These are phyloP conservation scores for Physcomitrellopsis africana DNA, from an alignment of 225 moss, liverwort and hornwort genomes.

Conservation along the genomic window DNA sequence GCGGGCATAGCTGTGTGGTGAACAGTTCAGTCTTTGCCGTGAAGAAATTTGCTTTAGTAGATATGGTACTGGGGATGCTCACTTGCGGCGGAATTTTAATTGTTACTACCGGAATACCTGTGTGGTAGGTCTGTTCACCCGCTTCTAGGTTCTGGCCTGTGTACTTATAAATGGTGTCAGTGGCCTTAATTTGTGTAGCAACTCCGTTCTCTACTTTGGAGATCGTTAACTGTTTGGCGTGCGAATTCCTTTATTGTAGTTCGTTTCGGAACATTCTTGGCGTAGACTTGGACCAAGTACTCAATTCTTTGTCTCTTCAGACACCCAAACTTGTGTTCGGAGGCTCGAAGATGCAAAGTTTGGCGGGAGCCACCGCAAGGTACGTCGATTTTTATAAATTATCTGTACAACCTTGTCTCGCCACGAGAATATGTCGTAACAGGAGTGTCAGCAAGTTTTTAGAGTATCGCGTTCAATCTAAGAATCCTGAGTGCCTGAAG, in stretches of 20 bases:
- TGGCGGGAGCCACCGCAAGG: constrained; percentile 45
- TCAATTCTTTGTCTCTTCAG: background rate
- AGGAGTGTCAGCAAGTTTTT: background rate
- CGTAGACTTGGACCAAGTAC: background rate
- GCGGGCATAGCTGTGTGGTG: no score
- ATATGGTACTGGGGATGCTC: no score
- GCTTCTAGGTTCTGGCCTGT: no score
- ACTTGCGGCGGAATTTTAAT: no score
- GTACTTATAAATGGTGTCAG: no score
- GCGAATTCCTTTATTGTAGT: background rate
- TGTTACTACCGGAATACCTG: no score
- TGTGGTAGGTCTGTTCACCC: no score
- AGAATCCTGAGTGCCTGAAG: background rate
- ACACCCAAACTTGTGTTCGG: background rate
- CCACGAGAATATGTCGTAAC: background rate
- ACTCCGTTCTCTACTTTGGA: no score
- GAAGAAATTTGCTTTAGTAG: no score
- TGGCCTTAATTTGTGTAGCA: no score
- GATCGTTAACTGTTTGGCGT: background rate
- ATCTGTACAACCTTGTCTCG: background rate
- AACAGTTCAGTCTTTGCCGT: no score
- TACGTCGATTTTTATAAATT: background rate
- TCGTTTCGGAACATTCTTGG: background rate
- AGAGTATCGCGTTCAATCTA: background rate
- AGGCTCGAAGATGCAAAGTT: background rate